Base-by-base conservation (phyloP, 2,329 filamentous ascomycete genomes). In the Calonectria fujianensis region DNA sequence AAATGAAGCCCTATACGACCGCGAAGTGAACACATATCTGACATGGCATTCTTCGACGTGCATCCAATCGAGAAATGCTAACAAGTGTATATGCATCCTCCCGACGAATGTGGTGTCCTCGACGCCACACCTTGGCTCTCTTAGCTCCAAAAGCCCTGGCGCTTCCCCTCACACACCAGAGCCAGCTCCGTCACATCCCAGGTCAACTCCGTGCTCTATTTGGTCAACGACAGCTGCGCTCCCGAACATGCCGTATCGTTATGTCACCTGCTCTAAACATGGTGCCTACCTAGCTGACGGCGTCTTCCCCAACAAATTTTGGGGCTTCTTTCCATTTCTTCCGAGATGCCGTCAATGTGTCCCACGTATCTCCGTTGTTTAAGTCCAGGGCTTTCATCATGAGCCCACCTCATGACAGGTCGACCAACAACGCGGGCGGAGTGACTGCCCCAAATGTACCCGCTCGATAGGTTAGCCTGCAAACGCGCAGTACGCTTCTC, bases 81-180 rank as follows among this genome's bases (percentile, higher is more conserved):
- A 20, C 24, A 24, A n/a, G 14, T 41, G n/a, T 11, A 63, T 29
- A 31, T 16, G 14, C 27, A 45, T 20, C 24, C 35, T 68, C n/a
- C 65, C 16, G 14, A 24, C 24, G 31, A 59, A 59, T 48, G 69
- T 54, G 45, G 57, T 45, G 31, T 41, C 65, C 71, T 48, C 31
- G 71, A 78, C 77, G 78, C 78, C 78, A 80, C 78, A 80, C 78
- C 37, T 77, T 78, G 78, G 37, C 69, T 72, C 76, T 76, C 50
- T 66, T 68, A 64, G 75, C 45, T 45, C 45, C 52, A 69, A 70
- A 57, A 50, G 45, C 73, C 71, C 71, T 71, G 67, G 66, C 68
- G 31, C 65, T 20, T 37, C 67, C 69, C 70, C 41, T 66, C 66
- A 61, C 48, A 54, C 41, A 35, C 59, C 27, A 57, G 24, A 32